phyloP scores from a whole-genome alignment of 352 stramenopile species.

The Globisporangium orthogonon region DNA sequence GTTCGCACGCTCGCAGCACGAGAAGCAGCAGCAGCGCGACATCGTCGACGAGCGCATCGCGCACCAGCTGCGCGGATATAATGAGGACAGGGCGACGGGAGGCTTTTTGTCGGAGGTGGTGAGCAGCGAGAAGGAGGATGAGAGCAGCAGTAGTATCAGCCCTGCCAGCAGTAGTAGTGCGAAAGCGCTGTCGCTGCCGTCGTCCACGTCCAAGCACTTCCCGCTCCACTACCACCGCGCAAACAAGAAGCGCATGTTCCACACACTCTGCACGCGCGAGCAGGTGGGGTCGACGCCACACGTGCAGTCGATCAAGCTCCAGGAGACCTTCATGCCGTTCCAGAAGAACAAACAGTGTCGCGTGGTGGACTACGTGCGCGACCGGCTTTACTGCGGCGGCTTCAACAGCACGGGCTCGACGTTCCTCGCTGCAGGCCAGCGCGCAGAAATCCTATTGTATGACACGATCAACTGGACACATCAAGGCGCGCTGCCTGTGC shows the following conservation, averaged over 20 bases:
- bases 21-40: constrained; percentile 40
- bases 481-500: constrained; percentile 40
- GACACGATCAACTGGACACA: constrained; percentile 67
- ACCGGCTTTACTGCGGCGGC: constrained; percentile 73
- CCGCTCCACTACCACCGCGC: constrained; percentile 19
- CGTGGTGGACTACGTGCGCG: constrained; percentile 57
- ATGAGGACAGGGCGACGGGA: constrained; percentile 13
- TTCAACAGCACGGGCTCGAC: constrained; percentile 65
- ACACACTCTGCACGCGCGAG: constrained; percentile 60
- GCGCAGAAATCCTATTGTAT: constrained; percentile 64
- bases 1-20: constrained; percentile 55
- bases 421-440: constrained; percentile 70
- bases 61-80: constrained; percentile 57
- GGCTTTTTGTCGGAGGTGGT: not conserved
- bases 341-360: constrained; percentile 72
- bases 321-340: constrained; percentile 81
- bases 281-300: constrained; percentile 55
- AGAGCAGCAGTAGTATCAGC: not conserved
- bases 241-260: constrained; percentile 42
- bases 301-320: constrained; percentile 56
- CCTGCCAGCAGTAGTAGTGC: not conserved
- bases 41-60: constrained; percentile 56
- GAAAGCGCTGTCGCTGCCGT: constrained; percentile 1
- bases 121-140: not conserved
- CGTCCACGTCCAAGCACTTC: constrained; percentile 12